Conservation (phyloP, 1,284 basidiomycete species). For the Boletus sp. region DNA sequence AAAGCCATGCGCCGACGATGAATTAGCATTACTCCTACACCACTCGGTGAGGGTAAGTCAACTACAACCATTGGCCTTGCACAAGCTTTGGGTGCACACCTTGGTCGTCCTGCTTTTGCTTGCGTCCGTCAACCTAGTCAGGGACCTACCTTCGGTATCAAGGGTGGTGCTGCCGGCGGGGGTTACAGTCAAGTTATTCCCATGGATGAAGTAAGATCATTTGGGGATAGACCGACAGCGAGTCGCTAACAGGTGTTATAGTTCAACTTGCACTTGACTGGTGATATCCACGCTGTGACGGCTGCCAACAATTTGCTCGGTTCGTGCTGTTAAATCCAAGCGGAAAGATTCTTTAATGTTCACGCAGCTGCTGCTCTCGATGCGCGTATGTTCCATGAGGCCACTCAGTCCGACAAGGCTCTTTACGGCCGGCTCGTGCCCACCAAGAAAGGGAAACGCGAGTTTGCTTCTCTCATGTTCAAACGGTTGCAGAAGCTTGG, state of each 20-base stretch:
- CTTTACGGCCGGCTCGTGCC: slow-evolving; percentile 93
- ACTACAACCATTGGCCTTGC: slow-evolving; percentile 98
- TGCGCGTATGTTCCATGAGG: slow-evolving; percentile 98
- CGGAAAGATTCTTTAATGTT: slow-evolving; percentile 10
- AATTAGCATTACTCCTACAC: slow-evolving; percentile 91
- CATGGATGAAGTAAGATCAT: slow-evolving; percentile 85
- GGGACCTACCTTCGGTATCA: slow-evolving; percentile 98
- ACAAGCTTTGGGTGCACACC: slow-evolving; percentile 93
- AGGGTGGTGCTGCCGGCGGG: slow-evolving; percentile 97
- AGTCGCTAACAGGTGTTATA: slow-evolving; percentile 29
- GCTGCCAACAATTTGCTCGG: slow-evolving; percentile 96
- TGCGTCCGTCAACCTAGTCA: slow-evolving; percentile 99
- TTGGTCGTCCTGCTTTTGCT: slow-evolving; percentile 90
- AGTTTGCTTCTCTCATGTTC: slow-evolving; percentile 95
- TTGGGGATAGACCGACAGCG: neutral
- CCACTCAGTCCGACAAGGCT: slow-evolving; percentile 92
- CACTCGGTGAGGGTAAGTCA: slow-evolving; percentile 97
- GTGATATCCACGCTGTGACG: slow-evolving; percentile 97
- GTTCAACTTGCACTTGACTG: slow-evolving; percentile 96
- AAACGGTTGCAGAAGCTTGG: slow-evolving; percentile 93
- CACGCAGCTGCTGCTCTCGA: slow-evolving; percentile 86
- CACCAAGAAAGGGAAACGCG: slow-evolving; percentile 89
- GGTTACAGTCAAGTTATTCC: slow-evolving; percentile 99
- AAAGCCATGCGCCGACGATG: neutral
- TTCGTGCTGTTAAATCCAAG: slow-evolving; percentile 30